phyloP scores from a whole-genome alignment of 345 rosid genomes.

The Barbarea vulgaris region DNA sequence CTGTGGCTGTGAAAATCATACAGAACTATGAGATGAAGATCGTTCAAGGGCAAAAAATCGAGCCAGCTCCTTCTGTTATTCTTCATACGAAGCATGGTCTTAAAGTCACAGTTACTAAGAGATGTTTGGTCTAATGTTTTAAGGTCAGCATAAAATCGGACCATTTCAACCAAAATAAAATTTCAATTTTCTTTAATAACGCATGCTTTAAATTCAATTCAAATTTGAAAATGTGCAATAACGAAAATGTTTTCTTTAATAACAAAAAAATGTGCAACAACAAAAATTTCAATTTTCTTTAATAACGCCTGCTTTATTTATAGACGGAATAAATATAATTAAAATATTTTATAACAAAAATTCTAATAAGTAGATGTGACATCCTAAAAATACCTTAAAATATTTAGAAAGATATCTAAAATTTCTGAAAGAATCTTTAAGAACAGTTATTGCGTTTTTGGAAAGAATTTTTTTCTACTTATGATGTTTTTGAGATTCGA shows the following conservation, averaged over 20 bases:
- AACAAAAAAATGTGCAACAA: too few species aligned
- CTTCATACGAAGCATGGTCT: constrained; percentile 38
- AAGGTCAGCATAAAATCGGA: background rate
- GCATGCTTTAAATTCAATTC: background rate
- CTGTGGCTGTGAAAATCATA: constrained; percentile 28
- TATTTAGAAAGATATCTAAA: too few species aligned
- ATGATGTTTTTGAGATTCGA: too few species aligned
- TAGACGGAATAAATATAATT: background rate
- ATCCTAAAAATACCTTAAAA: background rate
- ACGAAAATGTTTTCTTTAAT: too few species aligned
- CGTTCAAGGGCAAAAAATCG: constrained; percentile 28
- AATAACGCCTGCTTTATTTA: background rate
- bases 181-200: background rate
- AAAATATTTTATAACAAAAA: background rate
- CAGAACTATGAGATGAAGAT: constrained; percentile 31
- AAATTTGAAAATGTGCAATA: background rate
- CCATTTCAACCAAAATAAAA: background rate
- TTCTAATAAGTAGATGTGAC: background rate
- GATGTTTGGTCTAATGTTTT: constrained; percentile 17
- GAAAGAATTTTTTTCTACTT: too few species aligned
- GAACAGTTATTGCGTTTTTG: too few species aligned
- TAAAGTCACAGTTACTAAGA: constrained; percentile 35
- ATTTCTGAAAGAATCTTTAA: too few species aligned
- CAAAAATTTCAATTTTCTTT: too few species aligned
- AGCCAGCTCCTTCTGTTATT: constrained; percentile 37